Percentiles rank a stretch among this genome's conserved stretches.
These are phyloP conservation scores for Setaria italica DNA, from an alignment of 202 grass and related monocot species.

Conservation along the genomic window DNA sequence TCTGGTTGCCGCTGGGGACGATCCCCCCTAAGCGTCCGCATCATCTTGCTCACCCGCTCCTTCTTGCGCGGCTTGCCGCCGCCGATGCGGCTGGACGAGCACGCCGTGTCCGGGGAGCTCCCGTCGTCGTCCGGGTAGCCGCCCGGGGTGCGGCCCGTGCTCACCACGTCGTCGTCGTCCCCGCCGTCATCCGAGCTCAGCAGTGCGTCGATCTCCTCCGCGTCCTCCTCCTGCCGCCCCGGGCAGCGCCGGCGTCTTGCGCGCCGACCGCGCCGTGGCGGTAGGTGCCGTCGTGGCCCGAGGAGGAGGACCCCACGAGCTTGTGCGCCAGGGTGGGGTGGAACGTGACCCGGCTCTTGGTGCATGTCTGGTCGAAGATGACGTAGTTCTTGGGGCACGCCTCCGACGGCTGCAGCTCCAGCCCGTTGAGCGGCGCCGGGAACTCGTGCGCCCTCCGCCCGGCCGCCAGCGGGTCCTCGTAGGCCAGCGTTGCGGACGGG, in stretches of 20 bases:
- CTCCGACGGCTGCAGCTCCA: constrained; percentile 81
- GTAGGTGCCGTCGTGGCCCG: background rate
- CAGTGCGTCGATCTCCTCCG: constrained; percentile 75
- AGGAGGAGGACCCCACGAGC: background rate
- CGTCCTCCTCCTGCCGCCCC: constrained; percentile 64
- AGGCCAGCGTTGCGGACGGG: constrained; percentile 26
- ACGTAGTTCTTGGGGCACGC: constrained; percentile 83
- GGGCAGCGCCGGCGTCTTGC: background rate
- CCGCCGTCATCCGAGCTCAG: constrained; percentile 68
- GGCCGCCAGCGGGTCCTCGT: constrained; percentile 52
- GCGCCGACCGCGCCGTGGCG: constrained; percentile 4
- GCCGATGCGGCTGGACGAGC: constrained; percentile 40
- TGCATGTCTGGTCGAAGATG: constrained; percentile 81
- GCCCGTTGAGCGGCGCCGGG: constrained; percentile 57
- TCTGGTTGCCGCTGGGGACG: constrained; percentile 75
- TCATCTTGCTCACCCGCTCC: constrained; percentile 94
- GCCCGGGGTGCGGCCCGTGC: constrained; percentile 72
- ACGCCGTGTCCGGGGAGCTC: constrained; percentile 69
- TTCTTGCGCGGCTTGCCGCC: constrained; percentile 50
- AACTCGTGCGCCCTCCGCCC: constrained; percentile 63
- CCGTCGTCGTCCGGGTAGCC: constrained; percentile 34
- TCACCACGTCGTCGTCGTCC: constrained; percentile 57
- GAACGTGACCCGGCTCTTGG: constrained; percentile 80
- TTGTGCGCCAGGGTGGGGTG: constrained; percentile 69
- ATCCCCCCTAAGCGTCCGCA: constrained; percentile 88